Evolutionary conservation across 1,139 yeast species (phyloP).

Genomic region (Suhomyces maxii): DNA sequence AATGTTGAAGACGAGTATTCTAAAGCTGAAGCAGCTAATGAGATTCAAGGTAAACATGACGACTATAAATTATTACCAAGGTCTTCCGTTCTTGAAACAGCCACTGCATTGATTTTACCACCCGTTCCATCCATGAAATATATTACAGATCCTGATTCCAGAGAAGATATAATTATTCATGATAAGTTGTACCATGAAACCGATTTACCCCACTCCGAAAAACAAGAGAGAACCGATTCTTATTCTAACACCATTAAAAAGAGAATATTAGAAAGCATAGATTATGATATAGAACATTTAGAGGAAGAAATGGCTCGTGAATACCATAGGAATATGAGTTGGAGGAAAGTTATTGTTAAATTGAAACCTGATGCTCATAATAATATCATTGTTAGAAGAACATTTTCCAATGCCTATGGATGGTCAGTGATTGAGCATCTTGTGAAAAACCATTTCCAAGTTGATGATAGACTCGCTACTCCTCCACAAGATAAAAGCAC

Average conservation of each 20-base stretch:
- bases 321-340: conserved; percentile 81
- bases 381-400: conserved; percentile 83
- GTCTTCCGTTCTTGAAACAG: conserved; percentile 80
- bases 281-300: conserved; percentile 26
- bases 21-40: conserved; percentile 10
- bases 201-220: conserved; percentile 28
- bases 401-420: conserved; percentile 93
- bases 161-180: conserved; percentile 40
- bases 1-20: conserved; percentile 27
- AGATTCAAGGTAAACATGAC: conserved; percentile 16
- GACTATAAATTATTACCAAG: conserved; percentile 49
- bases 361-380: conserved; percentile 95
- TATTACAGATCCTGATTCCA: conserved; percentile 58
- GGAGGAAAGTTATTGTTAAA: conserved; percentile 90
- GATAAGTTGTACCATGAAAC: conserved; percentile 41
- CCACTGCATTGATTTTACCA: conserved; percentile 77
- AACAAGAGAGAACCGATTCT: conserved; percentile 3
- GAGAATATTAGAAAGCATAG: conserved; percentile 14
- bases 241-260: conserved; percentile 7
- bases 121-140: conserved; percentile 76
- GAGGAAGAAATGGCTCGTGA: conserved; percentile 88
- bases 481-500: neutral
- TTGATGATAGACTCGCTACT: neutral
- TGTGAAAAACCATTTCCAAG: conserved; percentile 60
- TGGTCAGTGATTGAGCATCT: conserved; percentile 92